Evolutionary conservation across 352 stramenopile species (phyloP), one percentile per base, ranked within the genome.

Genomic region (Hyaloperonospora brassicae): DNA sequence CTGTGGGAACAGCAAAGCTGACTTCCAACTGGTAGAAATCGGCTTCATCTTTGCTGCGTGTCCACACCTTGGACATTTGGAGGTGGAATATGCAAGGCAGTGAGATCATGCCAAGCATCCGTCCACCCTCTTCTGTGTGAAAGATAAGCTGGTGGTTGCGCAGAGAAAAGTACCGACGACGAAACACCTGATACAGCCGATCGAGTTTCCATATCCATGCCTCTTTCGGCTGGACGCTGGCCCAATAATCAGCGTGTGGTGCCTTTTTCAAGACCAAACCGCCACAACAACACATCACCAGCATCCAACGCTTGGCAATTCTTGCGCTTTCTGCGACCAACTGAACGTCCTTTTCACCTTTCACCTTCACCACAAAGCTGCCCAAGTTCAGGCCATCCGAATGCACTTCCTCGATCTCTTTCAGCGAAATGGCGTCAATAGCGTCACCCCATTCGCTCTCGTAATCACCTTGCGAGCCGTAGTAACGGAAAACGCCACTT

Each of bases 131-230:
- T 38, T 84, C 76, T 5, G 81, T 90, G 48, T 77, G 82, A 47
- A 89, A 88, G 14, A 92, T 74, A 5, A 94, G 73, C 43, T 91
- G 78, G 44, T 92, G 84, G 51, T 94, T 94, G 3, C 81, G 72
- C 17, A 94, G 47, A 8, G 81, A 94, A 34, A 89, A 88, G 61
- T 86, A 91, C 0, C 84, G 81, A 41, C 78, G 76, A 17, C 84
- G 73, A 57, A 92, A 91, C 2, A 94, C 67, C 61, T 94, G 84
- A 50, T 92, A 91, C 25, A 94, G 55, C 11, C 79, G 81, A 50
- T 94, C 81, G 14, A 94, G 68, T 47, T 94, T 94, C 81, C 82
- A 94, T 31, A 94, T 74, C 68, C 72, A 89, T n/a, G 76, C 84
- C 64, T 92, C 84, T 54, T 92, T 92, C 0, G 84, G 84, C 23